Evolutionary conservation across 306 rosid genomes (phyloP).

Genomic region (Spatholobus suberectus): DNA sequence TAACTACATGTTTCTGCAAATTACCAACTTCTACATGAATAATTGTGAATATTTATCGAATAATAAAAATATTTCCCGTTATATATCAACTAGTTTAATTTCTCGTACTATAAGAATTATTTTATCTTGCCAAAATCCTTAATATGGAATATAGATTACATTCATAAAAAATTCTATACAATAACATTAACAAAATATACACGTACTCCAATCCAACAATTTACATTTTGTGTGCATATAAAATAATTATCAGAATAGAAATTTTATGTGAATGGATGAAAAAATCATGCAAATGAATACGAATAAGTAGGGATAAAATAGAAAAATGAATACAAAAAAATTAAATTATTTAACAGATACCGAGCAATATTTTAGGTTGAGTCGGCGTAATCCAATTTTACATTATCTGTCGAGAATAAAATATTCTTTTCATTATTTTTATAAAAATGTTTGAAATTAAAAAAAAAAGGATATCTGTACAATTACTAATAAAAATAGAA

Average conservation of each 20-base stretch:
- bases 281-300: not conserved
- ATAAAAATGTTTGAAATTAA: no score
- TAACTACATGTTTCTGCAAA: not conserved
- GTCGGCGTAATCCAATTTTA: no score
- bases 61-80: not conserved
- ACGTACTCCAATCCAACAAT: not conserved
- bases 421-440: no score
- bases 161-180: not conserved
- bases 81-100: not conserved
- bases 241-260: not conserved
- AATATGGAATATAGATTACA: no score
- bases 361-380: no score
- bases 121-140: not conserved
- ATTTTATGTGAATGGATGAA: not conserved
- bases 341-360: no score
- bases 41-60: not conserved
- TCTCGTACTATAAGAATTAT: no score
- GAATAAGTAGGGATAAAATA: no score
- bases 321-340: no score
- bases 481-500: no score
- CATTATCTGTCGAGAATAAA: no score
- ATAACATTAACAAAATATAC: not conserved
- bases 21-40: not conserved
- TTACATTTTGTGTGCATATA: not conserved
- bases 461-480: no score